Evolutionary conservation across 2,329 filamentous ascomycete species (phyloP).

Genomic region (Colletotrichum filicis): DNA sequence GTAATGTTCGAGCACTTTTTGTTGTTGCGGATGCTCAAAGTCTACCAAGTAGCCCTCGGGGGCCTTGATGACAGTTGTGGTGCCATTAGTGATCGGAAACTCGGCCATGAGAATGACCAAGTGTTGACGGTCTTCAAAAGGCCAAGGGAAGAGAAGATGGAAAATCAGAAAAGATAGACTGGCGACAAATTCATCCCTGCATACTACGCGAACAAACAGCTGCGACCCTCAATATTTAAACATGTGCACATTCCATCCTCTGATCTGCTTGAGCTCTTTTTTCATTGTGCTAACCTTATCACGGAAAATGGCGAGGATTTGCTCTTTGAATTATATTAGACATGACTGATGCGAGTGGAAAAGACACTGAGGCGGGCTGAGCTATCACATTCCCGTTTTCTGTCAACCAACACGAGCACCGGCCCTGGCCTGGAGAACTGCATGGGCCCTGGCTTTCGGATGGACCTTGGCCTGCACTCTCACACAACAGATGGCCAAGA

Average conservation of each 20-base stretch:
- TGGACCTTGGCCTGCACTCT: not conserved
- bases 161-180: not conserved
- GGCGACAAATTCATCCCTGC: not conserved
- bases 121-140: too few species aligned
- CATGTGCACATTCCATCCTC: not conserved
- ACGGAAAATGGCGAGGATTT: not conserved
- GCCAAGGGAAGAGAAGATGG: not conserved
- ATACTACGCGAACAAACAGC: not conserved
- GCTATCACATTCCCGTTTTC: not conserved
- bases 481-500: not conserved
- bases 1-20: constrained; percentile 39
- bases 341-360: not conserved
- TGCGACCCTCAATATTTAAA: not conserved
- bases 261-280: not conserved
- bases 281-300: not conserved
- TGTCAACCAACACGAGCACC: not conserved
- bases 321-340: not conserved
- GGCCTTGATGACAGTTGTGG: constrained; percentile 39
- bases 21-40: constrained; percentile 44
- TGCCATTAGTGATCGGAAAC: constrained; percentile 40
- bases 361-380: not conserved
- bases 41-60: constrained; percentile 47
- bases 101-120: not conserved
- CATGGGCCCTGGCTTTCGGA: not conserved
- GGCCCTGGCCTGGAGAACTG: not conserved